Conservation (phyloP, 2,329 filamentous ascomycete genomes). For the Talaromyces sp. region DNA sequence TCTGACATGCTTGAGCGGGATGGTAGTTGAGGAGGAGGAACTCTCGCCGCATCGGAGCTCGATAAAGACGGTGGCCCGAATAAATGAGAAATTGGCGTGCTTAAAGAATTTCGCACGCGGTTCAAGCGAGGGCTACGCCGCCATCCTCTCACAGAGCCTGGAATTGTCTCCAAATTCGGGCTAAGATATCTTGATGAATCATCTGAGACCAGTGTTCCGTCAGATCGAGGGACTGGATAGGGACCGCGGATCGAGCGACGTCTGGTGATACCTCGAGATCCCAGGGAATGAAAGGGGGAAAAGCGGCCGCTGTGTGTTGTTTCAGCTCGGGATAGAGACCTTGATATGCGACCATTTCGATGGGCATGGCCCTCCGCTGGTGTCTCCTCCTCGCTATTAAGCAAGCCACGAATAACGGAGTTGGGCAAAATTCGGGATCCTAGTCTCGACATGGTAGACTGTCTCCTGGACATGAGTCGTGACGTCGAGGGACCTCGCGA, state of each 20-base stretch:
- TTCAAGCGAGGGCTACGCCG: slow-evolving; percentile 37
- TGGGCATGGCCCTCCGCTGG: slow-evolving; percentile 42
- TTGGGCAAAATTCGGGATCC: slow-evolving; percentile 46
- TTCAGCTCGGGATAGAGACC: slow-evolving; percentile 32
- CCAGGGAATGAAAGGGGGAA: slow-evolving; percentile 36
- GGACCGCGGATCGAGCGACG: slow-evolving; percentile 36
- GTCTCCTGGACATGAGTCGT: slow-evolving; percentile 33
- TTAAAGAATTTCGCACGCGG: slow-evolving; percentile 41
- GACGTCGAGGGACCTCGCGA: slow-evolving; percentile 4
- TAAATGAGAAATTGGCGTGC: slow-evolving; percentile 40
- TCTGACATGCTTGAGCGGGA: slow-evolving; percentile 26
- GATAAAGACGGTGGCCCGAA: slow-evolving; percentile 33
- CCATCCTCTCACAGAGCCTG: slow-evolving; percentile 31
- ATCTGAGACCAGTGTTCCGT: slow-evolving; percentile 28
- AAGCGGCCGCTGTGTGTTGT: slow-evolving; percentile 30
- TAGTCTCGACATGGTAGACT: slow-evolving; percentile 45
- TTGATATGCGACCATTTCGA: slow-evolving; percentile 38
- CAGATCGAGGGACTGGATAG: slow-evolving; percentile 35
- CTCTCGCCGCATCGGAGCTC: slow-evolving; percentile 20
- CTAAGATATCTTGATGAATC: slow-evolving; percentile 24
- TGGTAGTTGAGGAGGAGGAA: slow-evolving; percentile 25
- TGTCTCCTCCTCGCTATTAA: slow-evolving; percentile 44
- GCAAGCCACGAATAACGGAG: slow-evolving; percentile 39
- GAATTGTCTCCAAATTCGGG: slow-evolving; percentile 20
- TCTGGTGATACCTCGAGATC: slow-evolving; percentile 35